Percentiles rank a stretch among this genome's conserved stretches.
Conservation (phyloP, 306 rosid species). For the Vigna radiata region DNA sequence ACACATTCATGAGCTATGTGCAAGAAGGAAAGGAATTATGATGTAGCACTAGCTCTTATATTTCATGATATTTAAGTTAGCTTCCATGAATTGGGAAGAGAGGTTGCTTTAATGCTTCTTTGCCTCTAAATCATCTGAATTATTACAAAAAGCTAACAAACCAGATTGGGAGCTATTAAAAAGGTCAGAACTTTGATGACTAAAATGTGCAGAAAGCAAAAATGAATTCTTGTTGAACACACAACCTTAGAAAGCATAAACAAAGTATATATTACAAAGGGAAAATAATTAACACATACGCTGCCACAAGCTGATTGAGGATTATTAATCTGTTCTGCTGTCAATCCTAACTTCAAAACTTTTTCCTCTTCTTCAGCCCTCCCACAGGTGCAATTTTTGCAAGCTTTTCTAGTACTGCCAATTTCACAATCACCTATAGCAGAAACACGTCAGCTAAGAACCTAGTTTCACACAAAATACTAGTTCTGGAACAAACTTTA, state of each 20-base stretch:
- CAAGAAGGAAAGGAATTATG: not conserved
- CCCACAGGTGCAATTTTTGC: slow-evolving; percentile 93
- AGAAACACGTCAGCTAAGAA: slow-evolving; percentile 34
- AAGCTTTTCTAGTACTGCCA: slow-evolving; percentile 91
- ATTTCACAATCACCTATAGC: slow-evolving; percentile 83
- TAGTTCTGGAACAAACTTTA: slow-evolving; percentile 33
- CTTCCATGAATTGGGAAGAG: not conserved
- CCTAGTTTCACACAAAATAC: slow-evolving; percentile 14
- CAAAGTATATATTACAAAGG: not conserved
- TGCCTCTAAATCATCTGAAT: slow-evolving; percentile 5
- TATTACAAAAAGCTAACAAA: slow-evolving; percentile 1
- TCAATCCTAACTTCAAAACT: slow-evolving; percentile 74
- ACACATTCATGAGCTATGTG: too few species aligned
- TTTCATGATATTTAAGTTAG: not conserved
- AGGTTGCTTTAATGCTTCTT: not conserved
- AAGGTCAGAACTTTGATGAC: not conserved
- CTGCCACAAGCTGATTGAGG: slow-evolving; percentile 96
- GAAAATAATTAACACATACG: slow-evolving; percentile 52
- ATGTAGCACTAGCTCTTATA: not conserved
- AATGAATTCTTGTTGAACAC: slow-evolving; percentile 12
- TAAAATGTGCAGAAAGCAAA: slow-evolving; percentile 11
- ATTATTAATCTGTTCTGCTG: slow-evolving; percentile 74
- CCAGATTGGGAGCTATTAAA: not conserved
- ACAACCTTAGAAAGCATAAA: slow-evolving; percentile 3
- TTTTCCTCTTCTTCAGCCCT: slow-evolving; percentile 91